Base-by-base conservation (phyloP, 2,329 filamentous ascomycete genomes). In the Penicillium janthinellum region DNA sequence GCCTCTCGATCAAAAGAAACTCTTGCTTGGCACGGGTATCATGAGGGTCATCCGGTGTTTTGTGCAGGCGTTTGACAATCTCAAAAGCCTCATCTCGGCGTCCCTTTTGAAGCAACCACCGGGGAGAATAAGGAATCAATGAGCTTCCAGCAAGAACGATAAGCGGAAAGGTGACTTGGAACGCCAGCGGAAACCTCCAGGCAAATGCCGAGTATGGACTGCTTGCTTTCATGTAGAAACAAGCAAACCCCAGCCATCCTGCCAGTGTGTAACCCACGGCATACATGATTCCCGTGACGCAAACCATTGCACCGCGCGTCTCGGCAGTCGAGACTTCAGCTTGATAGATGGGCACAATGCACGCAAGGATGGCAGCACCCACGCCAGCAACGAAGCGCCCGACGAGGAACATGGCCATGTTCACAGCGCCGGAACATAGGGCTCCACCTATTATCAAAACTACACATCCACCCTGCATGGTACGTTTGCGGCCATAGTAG, bases 171-270 rank as follows among this genome's bases (percentile, higher is more conserved):
- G 75, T 67, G 35, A 70, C 73, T 62, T 81, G 79, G 50, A 82
- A 75, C 0, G 79, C 78, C 3, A 82, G 69, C 1, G 78, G 78
- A 56, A 80, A 79, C 12, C 78, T 71, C 82, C 82, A 84, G 7
- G 76, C 65, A 54, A 79, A 78, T 0, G 69, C 67, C 1, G 73
- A 71, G 10, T 68, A 61, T 0, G 71, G 66, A 3, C 70, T 71
- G 22, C 66, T 65, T 6, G 69, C 60, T 4, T 72, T 65, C 66
- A 75, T 69, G 63, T 76, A 76, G 63, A 71, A 79, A 57, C 73
- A 78, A 2, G 69, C 77, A 58, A 74, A 78, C 7, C 77, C 77
- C 52, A 80, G 70, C 78, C 76, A 80, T 1, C 71, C 74, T 1
- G 77, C 70, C 7, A 77, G 59, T 3, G 68, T 67, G 50, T 79